Evolutionary conservation across 2,329 filamentous ascomycete genomes (phyloP).

Genomic region (Dothidotthia symphoricarpi): DNA sequence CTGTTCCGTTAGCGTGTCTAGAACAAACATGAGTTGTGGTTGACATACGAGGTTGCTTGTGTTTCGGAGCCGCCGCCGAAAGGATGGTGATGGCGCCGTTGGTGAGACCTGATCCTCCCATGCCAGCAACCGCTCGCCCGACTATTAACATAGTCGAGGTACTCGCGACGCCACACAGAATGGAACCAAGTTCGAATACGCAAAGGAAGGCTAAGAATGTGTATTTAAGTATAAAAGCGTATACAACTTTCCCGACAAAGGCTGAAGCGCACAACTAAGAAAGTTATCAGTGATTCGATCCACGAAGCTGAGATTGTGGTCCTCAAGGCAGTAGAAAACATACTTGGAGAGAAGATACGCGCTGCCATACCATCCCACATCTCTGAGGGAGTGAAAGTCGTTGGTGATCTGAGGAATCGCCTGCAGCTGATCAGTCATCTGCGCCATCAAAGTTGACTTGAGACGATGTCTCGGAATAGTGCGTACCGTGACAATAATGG

Average conservation of each 20-base stretch:
- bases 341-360: conserved; percentile 45
- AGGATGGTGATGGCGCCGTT: conserved; percentile 40
- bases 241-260: conserved; percentile 27
- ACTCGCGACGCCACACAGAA: conserved; percentile 40
- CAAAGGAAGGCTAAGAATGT: conserved; percentile 36
- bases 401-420: conserved; percentile 22
- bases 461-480: too few relatives aligned
- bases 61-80: conserved; percentile 39
- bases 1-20: too few relatives aligned
- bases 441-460: too few relatives aligned
- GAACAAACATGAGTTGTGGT: too few relatives aligned
- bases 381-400: conserved; percentile 17
- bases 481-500: conserved; percentile 29
- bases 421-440: too few relatives aligned
- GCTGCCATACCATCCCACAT: conserved; percentile 22
- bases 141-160: conserved; percentile 47
- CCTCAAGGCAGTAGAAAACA: too few relatives aligned
- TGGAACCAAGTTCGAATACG: conserved; percentile 44
- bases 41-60: conserved; percentile 44
- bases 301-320: too few relatives aligned
- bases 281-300: too few relatives aligned
- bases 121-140: conserved; percentile 48
- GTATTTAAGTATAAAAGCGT: too few relatives aligned
- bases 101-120: conserved; percentile 48
- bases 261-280: conserved; percentile 25